Conservation (phyloP, 176 grass and related monocot species). For the Lolium rigidum region DNA sequence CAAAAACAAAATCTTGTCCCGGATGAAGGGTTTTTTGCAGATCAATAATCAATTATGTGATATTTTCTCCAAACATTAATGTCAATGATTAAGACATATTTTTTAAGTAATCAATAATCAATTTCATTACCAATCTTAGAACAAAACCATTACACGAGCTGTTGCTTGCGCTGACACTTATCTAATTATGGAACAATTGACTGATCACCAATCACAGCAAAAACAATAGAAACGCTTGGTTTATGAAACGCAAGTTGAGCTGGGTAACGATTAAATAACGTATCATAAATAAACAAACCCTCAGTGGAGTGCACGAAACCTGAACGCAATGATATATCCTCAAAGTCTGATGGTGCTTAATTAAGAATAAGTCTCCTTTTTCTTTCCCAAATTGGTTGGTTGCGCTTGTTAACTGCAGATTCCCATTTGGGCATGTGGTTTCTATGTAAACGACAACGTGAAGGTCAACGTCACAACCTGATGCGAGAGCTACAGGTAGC, state of each 20-base stretch:
- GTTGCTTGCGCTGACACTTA: neutral
- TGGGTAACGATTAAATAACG: constrained; percentile 29
- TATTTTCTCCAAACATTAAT: no score
- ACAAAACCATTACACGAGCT: neutral
- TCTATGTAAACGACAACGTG: constrained; percentile 42
- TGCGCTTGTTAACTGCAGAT: constrained; percentile 24
- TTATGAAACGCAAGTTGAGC: constrained; percentile 31
- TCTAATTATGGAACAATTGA: neutral
- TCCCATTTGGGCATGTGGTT: constrained; percentile 45
- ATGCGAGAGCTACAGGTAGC: constrained; percentile 21
- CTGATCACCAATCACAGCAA: constrained; percentile 9
- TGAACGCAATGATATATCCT: constrained; percentile 28
- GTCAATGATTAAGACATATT: no score
- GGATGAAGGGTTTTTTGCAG: no score
- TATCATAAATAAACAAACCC: neutral
- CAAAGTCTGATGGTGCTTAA: neutral
- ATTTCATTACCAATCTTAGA: neutral
- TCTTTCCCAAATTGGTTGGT: neutral
- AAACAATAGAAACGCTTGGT: constrained; percentile 11
- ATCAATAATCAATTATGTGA: no score
- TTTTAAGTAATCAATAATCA: neutral
- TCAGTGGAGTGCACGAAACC: constrained; percentile 29
- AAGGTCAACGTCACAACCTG: constrained; percentile 48
- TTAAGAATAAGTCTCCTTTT: constrained; percentile 8
- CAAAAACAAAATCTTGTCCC: no score